Base-by-base conservation (phyloP, 176 grass and related monocot genomes). In the Avena eriantha region DNA sequence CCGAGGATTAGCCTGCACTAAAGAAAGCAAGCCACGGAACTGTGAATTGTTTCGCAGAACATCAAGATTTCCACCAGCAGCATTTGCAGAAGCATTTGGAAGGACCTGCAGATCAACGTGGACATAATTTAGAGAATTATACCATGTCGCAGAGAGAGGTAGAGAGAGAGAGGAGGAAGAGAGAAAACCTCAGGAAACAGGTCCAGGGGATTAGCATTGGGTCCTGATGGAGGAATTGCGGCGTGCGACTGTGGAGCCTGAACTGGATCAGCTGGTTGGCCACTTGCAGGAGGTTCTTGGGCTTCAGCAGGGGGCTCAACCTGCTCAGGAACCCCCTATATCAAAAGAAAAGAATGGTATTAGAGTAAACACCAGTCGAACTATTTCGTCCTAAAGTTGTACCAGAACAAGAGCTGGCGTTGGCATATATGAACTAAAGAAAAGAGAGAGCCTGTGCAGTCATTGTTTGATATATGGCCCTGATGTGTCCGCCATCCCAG, bases 1-100 rank as follows among this genome's bases (percentile, higher is more conserved):
- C 53, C 90, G 83, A 76, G 96, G 96, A 22, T 98, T 95, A 66
- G 96, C 80, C 84, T 98, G 96, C 69, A 98, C 93, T 83, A 98
- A 84, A 77, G 86, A 82, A 73, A 95, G 90, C 43, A 95, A 82
- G 36, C 69, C 86, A 89, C 87, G 92, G 82, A 98, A 98, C 76
- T 98, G 90, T 23, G 96, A 35, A 75, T 93, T 98, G 82, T 95
- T 95, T 34, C 93, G 90, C 69, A 95, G 56, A 86, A 92, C 81
- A 83, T 94, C 96, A 59, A 98, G 89, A 83, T 88, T 95, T 63
- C 96, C 81, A 72, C 89, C 87, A 51, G 89, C 89, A 93, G 91
- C 89, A 93, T 88, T 90, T 72, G 93, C 60, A 13, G 89, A 84
- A 86, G 85, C 85, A 86, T 87, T 98, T 35, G 96, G 96, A 80